phyloP scores from a whole-genome alignment of 805 yeast genomes.

The Kuraishia borneana region DNA sequence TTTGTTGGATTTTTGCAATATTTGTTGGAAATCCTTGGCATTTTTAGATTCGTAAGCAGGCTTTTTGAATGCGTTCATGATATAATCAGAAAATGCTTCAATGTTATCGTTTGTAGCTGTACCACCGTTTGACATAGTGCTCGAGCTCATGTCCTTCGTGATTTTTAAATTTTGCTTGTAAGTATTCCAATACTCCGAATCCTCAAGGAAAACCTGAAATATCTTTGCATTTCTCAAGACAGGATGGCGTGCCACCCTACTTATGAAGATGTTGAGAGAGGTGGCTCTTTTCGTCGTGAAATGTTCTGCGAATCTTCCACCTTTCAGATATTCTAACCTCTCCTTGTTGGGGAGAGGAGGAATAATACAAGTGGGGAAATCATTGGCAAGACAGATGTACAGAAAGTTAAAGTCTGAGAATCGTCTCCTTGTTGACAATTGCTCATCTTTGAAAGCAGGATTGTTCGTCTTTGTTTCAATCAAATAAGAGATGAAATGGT shows the following conservation, averaged over 20 bases:
- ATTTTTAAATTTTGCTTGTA: conserved; percentile 46
- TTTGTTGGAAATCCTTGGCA: conserved; percentile 70
- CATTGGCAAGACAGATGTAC: conserved; percentile 62
- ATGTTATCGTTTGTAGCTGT: conserved; percentile 13
- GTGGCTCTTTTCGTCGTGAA: conserved; percentile 78
- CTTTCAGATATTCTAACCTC: conserved; percentile 83
- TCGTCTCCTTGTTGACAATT: conserved; percentile 57
- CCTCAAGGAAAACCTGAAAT: conserved; percentile 60
- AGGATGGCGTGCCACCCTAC: conserved; percentile 68
- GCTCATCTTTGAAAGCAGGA: conserved; percentile 37
- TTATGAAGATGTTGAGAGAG: conserved; percentile 66
- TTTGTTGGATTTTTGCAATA: conserved; percentile 72
- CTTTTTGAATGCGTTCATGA: conserved; percentile 88
- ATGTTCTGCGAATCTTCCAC: conserved; percentile 79
- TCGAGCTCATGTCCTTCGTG: conserved; percentile 5
- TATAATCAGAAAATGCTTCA: conserved; percentile 82
- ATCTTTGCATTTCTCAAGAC: conserved; percentile 56
- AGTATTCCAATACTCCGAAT: conserved; percentile 58
- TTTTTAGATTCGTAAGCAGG: conserved; percentile 41
- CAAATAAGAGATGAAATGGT: conserved; percentile 66
- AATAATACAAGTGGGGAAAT: conserved; percentile 74
- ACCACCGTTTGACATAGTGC: conserved; percentile 3
- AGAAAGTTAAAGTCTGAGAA: conserved; percentile 80
- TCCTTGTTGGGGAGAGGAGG: conserved; percentile 95
- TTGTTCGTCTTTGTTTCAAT: conserved; percentile 53